A percentile compares a stretch with the other conserved stretches of the same genome.
phyloP scores from a whole-genome alignment of 2,329 filamentous ascomycete species.

The Fusarium floridanum region DNA sequence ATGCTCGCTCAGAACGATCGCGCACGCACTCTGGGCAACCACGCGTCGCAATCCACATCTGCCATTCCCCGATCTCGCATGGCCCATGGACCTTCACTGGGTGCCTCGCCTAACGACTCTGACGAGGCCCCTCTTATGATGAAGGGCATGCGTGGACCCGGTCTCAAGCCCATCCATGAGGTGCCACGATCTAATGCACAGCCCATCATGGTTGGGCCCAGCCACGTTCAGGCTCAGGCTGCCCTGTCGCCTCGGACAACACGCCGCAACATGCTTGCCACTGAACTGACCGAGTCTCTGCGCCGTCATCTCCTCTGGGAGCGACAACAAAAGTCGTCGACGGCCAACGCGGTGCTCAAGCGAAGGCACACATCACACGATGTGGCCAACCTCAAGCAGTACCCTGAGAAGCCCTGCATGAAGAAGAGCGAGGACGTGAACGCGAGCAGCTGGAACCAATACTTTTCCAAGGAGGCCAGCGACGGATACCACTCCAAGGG shows the following conservation, averaged over 20 bases:
- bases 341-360: conserved; percentile 89
- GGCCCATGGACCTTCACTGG: conserved; percentile 58
- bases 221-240: conserved; percentile 74
- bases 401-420: conserved; percentile 75
- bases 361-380: conserved; percentile 92
- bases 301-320: conserved; percentile 94
- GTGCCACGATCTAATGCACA: conserved; percentile 77
- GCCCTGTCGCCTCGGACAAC: conserved; percentile 93
- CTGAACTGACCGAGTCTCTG: conserved; percentile 92
- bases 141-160: conserved; percentile 66
- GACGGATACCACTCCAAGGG: conserved; percentile 60
- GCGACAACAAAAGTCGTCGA: conserved; percentile 92
- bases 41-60: conserved; percentile 75
- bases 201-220: conserved; percentile 81
- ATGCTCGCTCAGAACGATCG: conserved; percentile 85
- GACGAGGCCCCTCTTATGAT: conserved; percentile 74
- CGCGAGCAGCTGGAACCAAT: conserved; percentile 85
- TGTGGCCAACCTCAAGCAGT: conserved; percentile 87
- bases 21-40: conserved; percentile 75
- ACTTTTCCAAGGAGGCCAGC: conserved; percentile 82
- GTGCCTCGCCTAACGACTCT: conserved; percentile 68
- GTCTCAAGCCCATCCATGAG: conserved; percentile 69
- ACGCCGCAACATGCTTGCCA: conserved; percentile 93
- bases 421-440: conserved; percentile 72
- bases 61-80: conserved; percentile 74